Percentiles rank a stretch among this genome's conserved stretches.
phyloP scores from a whole-genome alignment of 371 early-diverging fungal genomes.

The Cokeromyces recurvatus region DNA sequence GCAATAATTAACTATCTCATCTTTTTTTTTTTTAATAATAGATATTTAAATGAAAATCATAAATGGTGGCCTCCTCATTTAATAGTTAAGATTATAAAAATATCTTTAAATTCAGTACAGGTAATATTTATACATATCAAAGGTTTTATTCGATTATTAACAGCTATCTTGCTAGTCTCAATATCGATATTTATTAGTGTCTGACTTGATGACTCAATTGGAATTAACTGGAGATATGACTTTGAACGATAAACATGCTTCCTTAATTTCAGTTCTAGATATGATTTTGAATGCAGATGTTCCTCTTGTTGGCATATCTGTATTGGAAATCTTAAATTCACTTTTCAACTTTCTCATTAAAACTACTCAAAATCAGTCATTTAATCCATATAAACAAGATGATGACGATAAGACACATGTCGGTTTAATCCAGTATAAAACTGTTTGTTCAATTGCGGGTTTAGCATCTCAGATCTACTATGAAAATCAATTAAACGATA shows the following conservation, averaged over 20 bases:
- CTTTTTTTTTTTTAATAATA: conserved; percentile 1
- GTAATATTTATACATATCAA: conserved; percentile 12
- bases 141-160: too few relatives aligned
- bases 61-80: conserved; percentile 56
- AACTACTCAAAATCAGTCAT: conserved; percentile 26
- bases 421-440: conserved; percentile 41
- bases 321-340: conserved; percentile 78
- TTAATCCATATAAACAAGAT: conserved; percentile 3
- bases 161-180: too few relatives aligned
- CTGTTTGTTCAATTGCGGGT: conserved; percentile 61
- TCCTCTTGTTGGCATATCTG: conserved; percentile 72
- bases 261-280: conserved; percentile 55
- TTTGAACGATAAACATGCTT: conserved; percentile 44
- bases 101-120: conserved; percentile 54
- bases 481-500: conserved; percentile 78
- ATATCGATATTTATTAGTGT: conserved; percentile 63
- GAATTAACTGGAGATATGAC: conserved; percentile 16
- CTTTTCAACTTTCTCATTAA: conserved; percentile 61
- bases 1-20: background rate
- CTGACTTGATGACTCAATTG: conserved; percentile 57
- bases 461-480: conserved; percentile 80
- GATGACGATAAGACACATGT: conserved; percentile 26
- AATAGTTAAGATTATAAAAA: conserved; percentile 48
- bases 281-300: conserved; percentile 50
- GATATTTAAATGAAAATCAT: conserved; percentile 53